Evolutionary conservation across 352 stramenopile genomes (phyloP), one percentile per base, ranked within the genome.

Genomic region (Globisporangium cystogenes): DNA sequence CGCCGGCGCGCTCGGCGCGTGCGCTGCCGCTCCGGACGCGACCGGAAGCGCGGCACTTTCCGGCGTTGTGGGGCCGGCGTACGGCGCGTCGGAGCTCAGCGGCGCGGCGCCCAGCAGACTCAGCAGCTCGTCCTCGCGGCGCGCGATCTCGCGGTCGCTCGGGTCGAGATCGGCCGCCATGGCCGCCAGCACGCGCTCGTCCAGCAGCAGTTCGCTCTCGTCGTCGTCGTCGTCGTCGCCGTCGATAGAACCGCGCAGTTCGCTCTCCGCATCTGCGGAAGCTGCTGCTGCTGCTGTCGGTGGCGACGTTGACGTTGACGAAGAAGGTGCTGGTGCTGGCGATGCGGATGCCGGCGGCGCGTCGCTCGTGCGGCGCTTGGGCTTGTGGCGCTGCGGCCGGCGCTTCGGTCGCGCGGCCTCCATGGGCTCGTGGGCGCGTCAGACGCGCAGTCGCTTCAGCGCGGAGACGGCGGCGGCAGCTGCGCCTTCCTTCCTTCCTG

Each of bases 41-140:
- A 37, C 12, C n/a, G n/a, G n/a, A n/a, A n/a, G n/a, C n/a, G n/a
- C n/a, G n/a, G n/a, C n/a, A n/a, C n/a, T n/a, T n/a, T n/a, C n/a
- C n/a, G n/a, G n/a, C n/a, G n/a, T n/a, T n/a, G n/a, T n/a, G n/a
- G n/a, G n/a, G n/a, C n/a, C n/a, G n/a, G 47, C 53, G 21, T 44
- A 42, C 23, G 44, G 18, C 21, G 27, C 56, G 12, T 51, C 37
- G 29, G 20, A 44, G 16, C 15, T 33, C 47, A 40, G 45, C 15
- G 43, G 39, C 27, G 40, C 53, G 1, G 51, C 62, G 5, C 64
- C 64, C 21, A 86, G 55, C 16, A 90, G 54, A 26, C 64, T 61
- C 47, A 83, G 52, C 8, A 88, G 58, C 14, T 84, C 70, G 16
- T 87, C 72, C 51, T 88, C 77, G 42, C 86, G 76, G 43, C 74